Evolutionary conservation across 208 protist species (phyloP).

Genomic region (Novymonas esmeraldas): DNA sequence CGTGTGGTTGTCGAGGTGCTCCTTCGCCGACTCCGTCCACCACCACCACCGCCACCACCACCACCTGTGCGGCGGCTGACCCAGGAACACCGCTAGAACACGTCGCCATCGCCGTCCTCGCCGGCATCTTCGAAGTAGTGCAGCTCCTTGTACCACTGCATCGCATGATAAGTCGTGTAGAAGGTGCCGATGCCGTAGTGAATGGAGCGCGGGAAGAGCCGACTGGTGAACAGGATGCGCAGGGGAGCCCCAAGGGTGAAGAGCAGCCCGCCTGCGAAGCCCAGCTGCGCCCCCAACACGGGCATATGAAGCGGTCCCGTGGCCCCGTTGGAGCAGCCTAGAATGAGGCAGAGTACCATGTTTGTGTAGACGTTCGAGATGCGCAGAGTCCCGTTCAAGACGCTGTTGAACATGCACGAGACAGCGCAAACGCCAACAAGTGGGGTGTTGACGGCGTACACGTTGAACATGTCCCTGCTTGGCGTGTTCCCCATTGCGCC

Average conservation of each 20-base stretch:
- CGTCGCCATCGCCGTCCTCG: constrained; percentile 60
- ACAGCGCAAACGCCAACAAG: constrained; percentile 54
- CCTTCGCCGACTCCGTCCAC: too few species aligned
- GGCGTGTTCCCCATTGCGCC: constrained; percentile 42
- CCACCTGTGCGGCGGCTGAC: neutral
- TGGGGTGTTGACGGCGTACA: constrained; percentile 64
- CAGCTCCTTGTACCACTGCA: constrained; percentile 41
- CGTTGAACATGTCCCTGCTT: constrained; percentile 52
- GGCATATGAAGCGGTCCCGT: constrained; percentile 40
- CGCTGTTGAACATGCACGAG: constrained; percentile 77
- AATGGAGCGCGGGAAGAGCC: constrained; percentile 60
- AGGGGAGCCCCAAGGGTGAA: constrained; percentile 65
- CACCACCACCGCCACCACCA: too few species aligned
- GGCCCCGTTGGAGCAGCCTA: constrained; percentile 59
- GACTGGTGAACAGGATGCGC: constrained; percentile 61
- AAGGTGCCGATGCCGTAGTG: constrained; percentile 65
- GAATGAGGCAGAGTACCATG: constrained; percentile 40
- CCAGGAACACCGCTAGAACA: too few species aligned
- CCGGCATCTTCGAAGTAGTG: constrained; percentile 76
- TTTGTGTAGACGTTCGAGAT: constrained; percentile 73
- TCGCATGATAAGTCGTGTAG: constrained; percentile 70
- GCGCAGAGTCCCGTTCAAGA: constrained; percentile 59
- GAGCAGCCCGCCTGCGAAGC: constrained; percentile 40
- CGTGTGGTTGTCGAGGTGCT: too few species aligned
- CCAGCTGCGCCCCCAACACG: constrained; percentile 59